A percentile compares a stretch with the other conserved stretches of the same genome.
Evolutionary conservation across 192 early-diverging fungal genomes (phyloP).

Genomic region (Backusella morwellensis): DNA sequence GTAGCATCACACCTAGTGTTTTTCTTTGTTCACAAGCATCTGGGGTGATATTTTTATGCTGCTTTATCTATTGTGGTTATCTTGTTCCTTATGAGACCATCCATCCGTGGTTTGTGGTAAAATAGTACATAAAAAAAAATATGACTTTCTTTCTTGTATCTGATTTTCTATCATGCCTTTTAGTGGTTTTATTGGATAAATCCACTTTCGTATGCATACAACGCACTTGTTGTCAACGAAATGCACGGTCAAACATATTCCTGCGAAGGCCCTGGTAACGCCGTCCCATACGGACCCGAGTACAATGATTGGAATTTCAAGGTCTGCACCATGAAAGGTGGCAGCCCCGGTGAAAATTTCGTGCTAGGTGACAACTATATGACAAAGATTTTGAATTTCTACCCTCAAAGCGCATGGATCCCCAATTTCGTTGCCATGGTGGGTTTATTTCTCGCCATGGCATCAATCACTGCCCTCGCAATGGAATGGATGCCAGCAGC

Average conservation of each 20-base stretch:
- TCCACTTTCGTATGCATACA: conserved; percentile 68
- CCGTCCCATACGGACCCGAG: conserved; percentile 45
- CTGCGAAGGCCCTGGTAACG: conserved; percentile 20
- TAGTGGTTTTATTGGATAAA: conserved; percentile 67
- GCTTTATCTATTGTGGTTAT: conserved; percentile 58
- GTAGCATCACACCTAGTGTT: conserved; percentile 44
- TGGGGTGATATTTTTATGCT: conserved; percentile 48
- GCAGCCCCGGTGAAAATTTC: conserved; percentile 39
- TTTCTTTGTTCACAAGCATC: conserved; percentile 50
- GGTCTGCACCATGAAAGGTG: conserved; percentile 58
- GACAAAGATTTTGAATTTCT: conserved; percentile 43
- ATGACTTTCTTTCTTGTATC: no score
- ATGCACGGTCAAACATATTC: conserved; percentile 34
- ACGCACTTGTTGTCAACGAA: conserved; percentile 70
- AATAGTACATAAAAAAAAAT: background rate
- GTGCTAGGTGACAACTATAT: conserved; percentile 55
- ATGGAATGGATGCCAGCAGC: conserved; percentile 64
- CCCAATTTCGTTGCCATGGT: conserved; percentile 40
- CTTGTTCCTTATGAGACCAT: no score
- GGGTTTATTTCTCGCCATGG: conserved; percentile 36
- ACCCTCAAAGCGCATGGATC: conserved; percentile 46
- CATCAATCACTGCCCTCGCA: conserved; percentile 34
- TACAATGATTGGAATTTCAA: conserved; percentile 47
- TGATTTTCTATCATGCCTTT: background rate
- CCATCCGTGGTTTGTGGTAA: conserved; percentile 28